Conservation (phyloP, 129 eudicot species). For the Chrysanthemum lavandulifolium region DNA sequence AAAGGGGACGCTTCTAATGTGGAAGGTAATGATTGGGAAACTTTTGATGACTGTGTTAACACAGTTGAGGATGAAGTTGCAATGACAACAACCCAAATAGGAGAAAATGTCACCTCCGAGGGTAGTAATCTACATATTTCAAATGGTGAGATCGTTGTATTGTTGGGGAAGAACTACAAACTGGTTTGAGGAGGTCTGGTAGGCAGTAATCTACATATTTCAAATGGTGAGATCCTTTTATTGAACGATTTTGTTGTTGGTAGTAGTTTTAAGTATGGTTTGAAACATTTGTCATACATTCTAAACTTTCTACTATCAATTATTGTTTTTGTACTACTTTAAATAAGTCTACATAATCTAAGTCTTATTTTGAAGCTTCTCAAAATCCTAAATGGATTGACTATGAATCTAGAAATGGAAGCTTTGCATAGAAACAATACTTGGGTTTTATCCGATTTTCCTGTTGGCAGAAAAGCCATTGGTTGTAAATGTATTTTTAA, state of each 20-base stretch:
- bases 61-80: too few relatives aligned
- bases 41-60: too few relatives aligned
- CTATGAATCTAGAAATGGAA: neutral
- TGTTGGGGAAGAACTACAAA: neutral
- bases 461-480: neutral
- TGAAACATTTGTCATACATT: neutral
- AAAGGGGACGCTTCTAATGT: neutral
- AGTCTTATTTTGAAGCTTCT: neutral
- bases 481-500: neutral
- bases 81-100: too few relatives aligned
- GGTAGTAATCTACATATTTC: neutral
- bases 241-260: neutral
- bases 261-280: neutral
- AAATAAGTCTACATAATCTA: neutral
- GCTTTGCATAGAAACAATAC: neutral
- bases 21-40: neutral
- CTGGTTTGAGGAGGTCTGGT: neutral
- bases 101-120: neutral
- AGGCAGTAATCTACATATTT: neutral
- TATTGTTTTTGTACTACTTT: neutral
- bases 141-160: neutral
- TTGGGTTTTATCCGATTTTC: neutral
- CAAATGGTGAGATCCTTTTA: neutral
- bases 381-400: neutral
- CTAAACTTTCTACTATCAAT: neutral